phyloP scores from a whole-genome alignment of 2,329 filamentous ascomycete genomes.

The Aspergillus sojae region DNA sequence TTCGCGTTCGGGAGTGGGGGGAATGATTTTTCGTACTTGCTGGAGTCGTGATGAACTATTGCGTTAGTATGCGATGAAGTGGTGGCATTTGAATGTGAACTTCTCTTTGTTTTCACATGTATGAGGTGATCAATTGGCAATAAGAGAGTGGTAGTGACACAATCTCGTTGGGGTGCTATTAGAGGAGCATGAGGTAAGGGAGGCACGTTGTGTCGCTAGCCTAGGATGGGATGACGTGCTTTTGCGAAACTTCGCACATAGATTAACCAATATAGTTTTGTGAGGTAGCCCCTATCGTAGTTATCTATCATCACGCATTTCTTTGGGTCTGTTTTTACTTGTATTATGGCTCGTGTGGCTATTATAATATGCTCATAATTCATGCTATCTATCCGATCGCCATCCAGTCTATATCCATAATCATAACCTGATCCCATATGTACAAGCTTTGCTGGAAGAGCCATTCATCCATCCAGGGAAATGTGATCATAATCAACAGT shows the following conservation, averaged over 20 bases:
- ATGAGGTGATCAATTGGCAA: conserved; percentile 4
- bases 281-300: neutral
- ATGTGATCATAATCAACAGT: conserved; percentile 4
- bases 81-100: neutral
- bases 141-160: neutral
- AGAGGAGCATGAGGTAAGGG: neutral
- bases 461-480: conserved; percentile 1
- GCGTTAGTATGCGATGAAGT: neutral
- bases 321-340: neutral
- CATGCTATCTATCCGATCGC: conserved; percentile 7
- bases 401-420: conserved; percentile 4
- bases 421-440: conserved; percentile 4
- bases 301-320: neutral
- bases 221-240: neutral
- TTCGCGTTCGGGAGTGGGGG: conserved; percentile 27
- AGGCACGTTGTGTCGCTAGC: neutral
- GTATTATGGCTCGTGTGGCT: neutral
- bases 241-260: neutral
- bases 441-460: conserved; percentile 1
- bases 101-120: neutral
- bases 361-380: conserved; percentile 3
- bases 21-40: conserved; percentile 20
- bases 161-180: neutral
- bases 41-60: conserved; percentile 6
- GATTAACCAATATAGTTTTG: neutral